Evolutionary conservation across 2,329 filamentous ascomycete genomes (phyloP).

Genomic region (Diaporthe caulivora): DNA sequence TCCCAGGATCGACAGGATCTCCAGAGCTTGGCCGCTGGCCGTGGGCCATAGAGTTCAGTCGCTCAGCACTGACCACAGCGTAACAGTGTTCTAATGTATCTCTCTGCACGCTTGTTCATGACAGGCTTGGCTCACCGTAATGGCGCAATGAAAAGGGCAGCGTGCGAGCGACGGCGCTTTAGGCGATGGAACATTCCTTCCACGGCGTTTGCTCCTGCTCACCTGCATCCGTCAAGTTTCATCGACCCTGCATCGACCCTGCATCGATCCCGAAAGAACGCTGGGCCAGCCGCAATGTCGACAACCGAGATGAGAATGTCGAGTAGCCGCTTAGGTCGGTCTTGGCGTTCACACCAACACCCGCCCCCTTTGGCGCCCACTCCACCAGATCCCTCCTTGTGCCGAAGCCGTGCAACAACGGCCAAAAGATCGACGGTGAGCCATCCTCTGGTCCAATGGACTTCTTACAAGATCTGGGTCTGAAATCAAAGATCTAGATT

Average conservation of each 20-base stretch:
- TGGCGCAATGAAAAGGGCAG: not conserved
- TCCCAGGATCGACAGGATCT: conserved; percentile 27
- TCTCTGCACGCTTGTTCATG: not conserved
- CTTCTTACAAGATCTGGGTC: conserved; percentile 3
- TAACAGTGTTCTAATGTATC: not conserved
- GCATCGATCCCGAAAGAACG: conserved; percentile 19
- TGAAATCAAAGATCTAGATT: conserved; percentile 20
- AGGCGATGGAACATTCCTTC: conserved; percentile 5
- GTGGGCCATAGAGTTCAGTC: not conserved
- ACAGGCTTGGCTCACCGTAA: conserved; percentile 28
- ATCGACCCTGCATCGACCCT: conserved; percentile 8
- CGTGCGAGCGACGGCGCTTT: conserved; percentile 6
- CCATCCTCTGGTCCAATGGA: not conserved
- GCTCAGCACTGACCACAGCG: conserved; percentile 9
- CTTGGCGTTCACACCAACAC: conserved; percentile 17
- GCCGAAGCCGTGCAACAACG: conserved; percentile 7
- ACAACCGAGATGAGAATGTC: conserved; percentile 28
- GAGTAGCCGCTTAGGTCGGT: conserved; percentile 14
- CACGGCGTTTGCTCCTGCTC: not conserved
- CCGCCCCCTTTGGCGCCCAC: conserved; percentile 20
- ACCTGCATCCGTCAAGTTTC: conserved; percentile 24
- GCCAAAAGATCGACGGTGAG: conserved; percentile 7
- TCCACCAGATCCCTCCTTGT: not conserved
- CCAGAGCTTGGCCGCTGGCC: conserved; percentile 18
- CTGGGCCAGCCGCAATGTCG: conserved; percentile 27